Conservation (phyloP, 352 stramenopile genomes). For the Globisporangium cystogenes region DNA sequence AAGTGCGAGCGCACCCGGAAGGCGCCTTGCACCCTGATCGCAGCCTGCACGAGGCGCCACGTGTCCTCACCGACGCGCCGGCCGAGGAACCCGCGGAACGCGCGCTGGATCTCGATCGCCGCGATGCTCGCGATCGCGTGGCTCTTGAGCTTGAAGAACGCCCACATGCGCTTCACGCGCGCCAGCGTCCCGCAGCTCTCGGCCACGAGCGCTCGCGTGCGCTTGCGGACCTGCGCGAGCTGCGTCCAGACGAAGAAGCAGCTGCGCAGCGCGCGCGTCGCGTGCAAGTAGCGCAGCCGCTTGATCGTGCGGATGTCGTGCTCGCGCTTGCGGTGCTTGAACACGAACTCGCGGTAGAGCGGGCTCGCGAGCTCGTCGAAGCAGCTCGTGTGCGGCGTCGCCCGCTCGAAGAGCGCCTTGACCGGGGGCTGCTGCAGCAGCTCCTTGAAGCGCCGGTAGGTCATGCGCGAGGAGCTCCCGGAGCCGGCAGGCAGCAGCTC, state of each 20-base stretch:
- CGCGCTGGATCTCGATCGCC: conserved; percentile 57
- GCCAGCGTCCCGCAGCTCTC: conserved; percentile 24
- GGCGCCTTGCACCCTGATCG: conserved; percentile 48
- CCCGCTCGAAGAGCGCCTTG: conserved; percentile 30
- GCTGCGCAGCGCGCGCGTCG: conserved; percentile 29
- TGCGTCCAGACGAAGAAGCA: conserved; percentile 38
- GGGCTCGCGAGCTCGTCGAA: conserved; percentile 51
- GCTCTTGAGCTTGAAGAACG: conserved; percentile 32
- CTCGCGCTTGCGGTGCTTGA: conserved; percentile 35
- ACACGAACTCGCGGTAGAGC: conserved; percentile 49
- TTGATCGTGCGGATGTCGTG: conserved; percentile 43
- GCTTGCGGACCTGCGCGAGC: conserved; percentile 25
- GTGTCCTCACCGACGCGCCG: conserved; percentile 25
- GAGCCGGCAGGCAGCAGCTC: conserved; percentile 25
- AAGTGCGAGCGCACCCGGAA: conserved; percentile 67
- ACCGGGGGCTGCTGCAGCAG: conserved; percentile 40
- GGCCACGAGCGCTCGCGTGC: conserved; percentile 23
- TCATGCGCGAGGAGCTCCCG: conserved; percentile 31
- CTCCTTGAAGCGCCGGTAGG: conserved; percentile 32
- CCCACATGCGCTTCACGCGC: conserved; percentile 27
- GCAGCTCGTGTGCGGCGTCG: conserved; percentile 35
- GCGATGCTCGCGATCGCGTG: conserved; percentile 42
- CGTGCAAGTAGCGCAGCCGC: conserved; percentile 42
- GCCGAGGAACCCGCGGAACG: conserved; percentile 41
- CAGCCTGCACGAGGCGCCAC: conserved; percentile 43